Base-by-base conservation (phyloP, 225 moss, liverwort and hornwort genomes). In the Straminergon stramineum region DNA sequence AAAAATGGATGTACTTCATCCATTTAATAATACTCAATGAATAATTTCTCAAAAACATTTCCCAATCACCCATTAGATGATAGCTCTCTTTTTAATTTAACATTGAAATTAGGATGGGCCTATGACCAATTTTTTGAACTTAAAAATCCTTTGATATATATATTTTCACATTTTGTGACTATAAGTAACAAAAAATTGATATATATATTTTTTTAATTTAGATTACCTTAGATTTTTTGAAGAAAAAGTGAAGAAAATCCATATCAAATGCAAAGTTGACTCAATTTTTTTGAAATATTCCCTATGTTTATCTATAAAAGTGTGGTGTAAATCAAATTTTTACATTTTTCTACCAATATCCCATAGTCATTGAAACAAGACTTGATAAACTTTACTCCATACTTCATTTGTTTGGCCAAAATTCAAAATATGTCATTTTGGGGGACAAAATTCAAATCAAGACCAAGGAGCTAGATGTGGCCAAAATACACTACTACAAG, bases 21-120 rank as follows among this genome's bases (percentile, higher is more conserved):
- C 34, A 77, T 53, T 52, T 34, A 22, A 0, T 53, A 52, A 34
- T 53, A 8, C 0, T 76, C 21, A 74, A 48, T 1, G 0, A 74
- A 0, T 48, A 3, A 10, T 28, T 1, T 45, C 4, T 74, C 28
- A 76, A 76, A 51, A 52, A 13, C 18, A 45, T 19, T 31, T 51
- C 1, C 1, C 12, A 32, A 32, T 32, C 27, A 20, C 4, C 7
- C 0, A 76, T 1, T 1, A 0, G 7, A 76, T 13, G 3, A 7
- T 76, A 20, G 20, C 43, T 20, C 3, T 51, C 0, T 13, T 32
- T 43, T 43, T 4, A 1, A 75, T 48, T 30, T 11, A 31, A 30
- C 30, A 7, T 32, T 75, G 1, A 32, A 51, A 51, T 20, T 75
- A 48, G 4, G 4, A 32, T 76, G 20, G 32, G 0, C 32, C 12